Evolutionary conservation across 306 rosid genomes (phyloP), one percentile per base, ranked within the genome.

Genomic region (Prunus dulcis): DNA sequence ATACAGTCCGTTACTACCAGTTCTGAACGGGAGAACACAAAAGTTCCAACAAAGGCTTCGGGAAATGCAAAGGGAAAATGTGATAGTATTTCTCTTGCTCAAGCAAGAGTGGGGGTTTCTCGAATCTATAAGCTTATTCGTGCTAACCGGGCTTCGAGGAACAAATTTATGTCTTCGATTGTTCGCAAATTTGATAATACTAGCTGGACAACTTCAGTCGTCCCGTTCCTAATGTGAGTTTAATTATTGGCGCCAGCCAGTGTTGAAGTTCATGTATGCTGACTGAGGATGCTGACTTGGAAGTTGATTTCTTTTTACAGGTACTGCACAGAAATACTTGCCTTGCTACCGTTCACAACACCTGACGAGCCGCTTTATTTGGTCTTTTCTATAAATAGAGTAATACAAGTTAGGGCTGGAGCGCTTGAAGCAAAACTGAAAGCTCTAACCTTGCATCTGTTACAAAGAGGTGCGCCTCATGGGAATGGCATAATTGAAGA

Each of bases 51-150:
- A 30, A 88, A 77, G 86, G 78, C 69, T 76, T 49, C 86, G 55
- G 80, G 75, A 76, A 87, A 89, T 77, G 86, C 80, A 28, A 92
- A 87, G 75, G 96, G 87, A 73, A 95, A 85, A 78, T 74, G 88
- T 61, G 97, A 95, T 80, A 75, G 79, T 61, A 88, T 69, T 65
- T 78, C 93, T 3, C 86, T 95, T 67, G 71, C 93, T 76, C 98
- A 95, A 82, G 94, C 97, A 28, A 90, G 96, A 78, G 91, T 89
- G 72, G 99, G 99, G 71, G 97, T 95, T 80, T 95, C 97, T 84
- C 88, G 99, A 88, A 95, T 95, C 79, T 95, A 95, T 89, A 95
- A 92, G 93, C 99, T 95, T 71, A 95, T 95, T 67, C 96, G 99
- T 68, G 96, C 84, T 58, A 95, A 92, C 71, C 88, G 97, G 61